Conservation (phyloP, 129 eudicot genomes). For the Chrysanthemum makinoi region DNA sequence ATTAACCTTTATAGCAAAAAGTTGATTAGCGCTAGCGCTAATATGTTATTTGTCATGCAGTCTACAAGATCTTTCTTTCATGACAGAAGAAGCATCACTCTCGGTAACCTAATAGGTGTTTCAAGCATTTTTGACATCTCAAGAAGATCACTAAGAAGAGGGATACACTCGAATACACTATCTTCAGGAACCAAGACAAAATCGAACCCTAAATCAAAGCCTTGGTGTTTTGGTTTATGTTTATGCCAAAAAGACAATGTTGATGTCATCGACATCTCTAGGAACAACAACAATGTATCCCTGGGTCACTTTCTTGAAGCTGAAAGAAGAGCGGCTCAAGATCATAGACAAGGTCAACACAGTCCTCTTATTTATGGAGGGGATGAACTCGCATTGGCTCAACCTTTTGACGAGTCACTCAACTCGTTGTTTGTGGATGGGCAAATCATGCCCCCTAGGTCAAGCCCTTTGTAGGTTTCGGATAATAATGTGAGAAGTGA, state of each 20-base stretch:
- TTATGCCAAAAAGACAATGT: conserved; percentile 62
- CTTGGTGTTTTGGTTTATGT: conserved; percentile 68
- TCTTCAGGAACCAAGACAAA: conserved; percentile 38
- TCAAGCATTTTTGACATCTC: conserved; percentile 65
- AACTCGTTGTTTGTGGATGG: conserved; percentile 71
- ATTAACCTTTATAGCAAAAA: too few species aligned
- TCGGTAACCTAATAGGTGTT: conserved; percentile 71
- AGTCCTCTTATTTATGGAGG: conserved; percentile 39
- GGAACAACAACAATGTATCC: conserved; percentile 46
- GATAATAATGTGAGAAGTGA: conserved; percentile 31
- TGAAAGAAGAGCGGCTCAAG: conserved; percentile 56
- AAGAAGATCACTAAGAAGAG: conserved; percentile 55
- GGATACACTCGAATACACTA: conserved; percentile 32
- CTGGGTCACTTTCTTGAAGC: conserved; percentile 67
- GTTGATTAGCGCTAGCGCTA: too few species aligned
- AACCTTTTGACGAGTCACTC: conserved; percentile 36
- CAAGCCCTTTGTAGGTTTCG: conserved; percentile 40
- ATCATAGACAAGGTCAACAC: conserved; percentile 37
- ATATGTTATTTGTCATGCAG: conserved; percentile 31
- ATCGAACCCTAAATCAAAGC: conserved; percentile 42
- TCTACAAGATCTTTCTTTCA: conserved; percentile 78
- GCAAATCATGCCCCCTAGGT: conserved; percentile 55
- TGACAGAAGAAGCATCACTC: conserved; percentile 56
- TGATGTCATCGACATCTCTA: conserved; percentile 50
- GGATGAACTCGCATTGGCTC: conserved; percentile 54